Conservation (phyloP, 257 asterid genomes). For the Solanum appendiculatum region DNA sequence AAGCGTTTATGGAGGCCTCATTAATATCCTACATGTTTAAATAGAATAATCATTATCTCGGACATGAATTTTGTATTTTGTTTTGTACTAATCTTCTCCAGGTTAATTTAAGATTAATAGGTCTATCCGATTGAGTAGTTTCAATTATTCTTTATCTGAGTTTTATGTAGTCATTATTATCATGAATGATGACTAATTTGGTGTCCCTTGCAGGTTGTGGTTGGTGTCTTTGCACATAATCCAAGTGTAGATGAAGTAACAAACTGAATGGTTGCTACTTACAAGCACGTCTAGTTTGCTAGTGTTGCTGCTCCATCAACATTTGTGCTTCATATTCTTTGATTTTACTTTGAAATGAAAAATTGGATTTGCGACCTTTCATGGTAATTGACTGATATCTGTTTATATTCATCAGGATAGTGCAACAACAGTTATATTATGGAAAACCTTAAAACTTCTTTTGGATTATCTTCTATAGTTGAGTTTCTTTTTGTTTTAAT, state of each 20-base stretch:
- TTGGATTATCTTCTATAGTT: background rate
- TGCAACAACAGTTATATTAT: background rate
- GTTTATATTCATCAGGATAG: background rate
- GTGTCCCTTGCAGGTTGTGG: background rate
- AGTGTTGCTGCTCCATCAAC: background rate
- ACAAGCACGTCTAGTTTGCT: background rate
- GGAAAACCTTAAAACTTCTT: background rate
- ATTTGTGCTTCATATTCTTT: background rate
- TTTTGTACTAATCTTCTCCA: background rate
- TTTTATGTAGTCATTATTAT: background rate
- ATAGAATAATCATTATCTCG: too few species aligned
- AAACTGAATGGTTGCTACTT: background rate
- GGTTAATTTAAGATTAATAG: too few species aligned
- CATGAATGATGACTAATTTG: background rate
- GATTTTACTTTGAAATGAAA: too few species aligned
- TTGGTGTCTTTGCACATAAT: background rate
- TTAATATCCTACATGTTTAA: too few species aligned
- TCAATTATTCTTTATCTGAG: too few species aligned
- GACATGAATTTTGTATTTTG: too few species aligned
- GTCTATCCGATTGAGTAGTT: background rate
- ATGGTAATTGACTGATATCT: background rate
- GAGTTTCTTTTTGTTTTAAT: background rate
- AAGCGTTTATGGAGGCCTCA: too few species aligned
- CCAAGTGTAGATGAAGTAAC: background rate
- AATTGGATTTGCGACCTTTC: background rate